phyloP scores from a whole-genome alignment of 2,329 filamentous ascomycete genomes.

The Hortaea werneckii region DNA sequence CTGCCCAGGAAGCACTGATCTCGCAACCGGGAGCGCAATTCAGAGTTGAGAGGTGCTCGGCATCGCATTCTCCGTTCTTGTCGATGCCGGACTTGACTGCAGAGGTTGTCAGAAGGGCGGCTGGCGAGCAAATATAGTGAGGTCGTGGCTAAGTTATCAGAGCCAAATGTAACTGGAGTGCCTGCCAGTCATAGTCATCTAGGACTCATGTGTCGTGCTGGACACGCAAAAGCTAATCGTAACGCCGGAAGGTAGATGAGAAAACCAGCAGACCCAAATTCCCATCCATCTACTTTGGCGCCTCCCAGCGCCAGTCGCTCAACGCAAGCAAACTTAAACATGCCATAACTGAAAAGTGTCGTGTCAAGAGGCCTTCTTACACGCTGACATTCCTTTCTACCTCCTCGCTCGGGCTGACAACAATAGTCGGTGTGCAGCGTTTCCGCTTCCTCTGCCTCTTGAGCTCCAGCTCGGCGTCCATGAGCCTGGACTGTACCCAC shows the following conservation, averaged over 20 bases:
- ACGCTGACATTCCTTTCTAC: not conserved
- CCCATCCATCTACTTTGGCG: no score
- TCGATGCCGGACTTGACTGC: slow-evolving; percentile 16
- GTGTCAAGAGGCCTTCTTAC: no score
- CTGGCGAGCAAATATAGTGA: slow-evolving; percentile 6
- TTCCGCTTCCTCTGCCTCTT: slow-evolving; percentile 26
- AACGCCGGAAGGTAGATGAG: no score
- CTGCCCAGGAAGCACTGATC: slow-evolving; percentile 29
- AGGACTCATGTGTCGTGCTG: no score
- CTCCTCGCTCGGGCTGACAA: slow-evolving; percentile 5
- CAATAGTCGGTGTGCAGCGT: slow-evolving; percentile 11
- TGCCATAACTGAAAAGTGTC: no score
- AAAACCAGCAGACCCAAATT: no score
- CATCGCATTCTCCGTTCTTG: slow-evolving; percentile 20
- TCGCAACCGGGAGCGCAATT: slow-evolving; percentile 10
- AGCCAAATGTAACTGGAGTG: no score
- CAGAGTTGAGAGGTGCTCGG: slow-evolving; percentile 13
- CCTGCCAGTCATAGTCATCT: no score
- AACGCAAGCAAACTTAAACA: no score
- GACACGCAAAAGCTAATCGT: no score
- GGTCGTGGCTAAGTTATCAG: no score
- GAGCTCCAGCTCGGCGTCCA: slow-evolving; percentile 44
- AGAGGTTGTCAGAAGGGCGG: slow-evolving; percentile 10
- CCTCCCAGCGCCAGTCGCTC: no score
- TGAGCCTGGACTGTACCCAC: slow-evolving; percentile 43